Base-by-base conservation (phyloP, 2,329 filamentous ascomycete species). In the Fusarium sp. region DNA sequence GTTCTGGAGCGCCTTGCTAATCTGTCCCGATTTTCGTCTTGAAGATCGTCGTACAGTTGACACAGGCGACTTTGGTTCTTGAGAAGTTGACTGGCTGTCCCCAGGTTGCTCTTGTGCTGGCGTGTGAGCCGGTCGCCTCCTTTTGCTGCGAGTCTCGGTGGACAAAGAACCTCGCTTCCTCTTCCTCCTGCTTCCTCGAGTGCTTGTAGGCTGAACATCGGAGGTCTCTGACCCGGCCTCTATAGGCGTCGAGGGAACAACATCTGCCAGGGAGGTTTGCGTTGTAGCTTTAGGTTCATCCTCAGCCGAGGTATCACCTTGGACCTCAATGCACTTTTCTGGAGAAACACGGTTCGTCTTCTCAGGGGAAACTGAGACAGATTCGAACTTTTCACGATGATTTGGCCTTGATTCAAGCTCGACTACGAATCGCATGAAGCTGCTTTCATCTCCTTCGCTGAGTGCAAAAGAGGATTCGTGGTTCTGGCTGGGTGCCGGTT, bases 401-500 rank as follows among this genome's bases (percentile, higher is more conserved):
- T 77, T 77, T 50, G 77, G 79, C 23, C 77, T 79, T 26, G 82
- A 79, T 66, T 86, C 85, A 11, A 87, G 75, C 67, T 86, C 84
- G n/a, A 83, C 81, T 5, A 84, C 81, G 8, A 88, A 78, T 52
- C 82, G 80, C 50, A 84, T 76, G 72, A 86, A 80, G 68, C 83
- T 84, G 34, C 77, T 79, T 61, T 87, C 84, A 48, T 84, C 84
- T 9, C 76, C 80, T 42, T 84, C 81, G 58, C 80, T 83, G 53
- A 82, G 69, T 14, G 77, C 78, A 67, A 83, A 83, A 2, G 82
- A 84, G 14, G 71, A 74, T 43, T 78, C 75, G 14, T 70, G 71
- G 41, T 57, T 70, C 31, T 66, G 62, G 25, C 51, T 67, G 16
- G 57, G 62, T 31, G 44, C 34, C 37, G 49, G 41, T 30, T 62